A percentile compares a stretch with the other conserved stretches of the same genome.
These are phyloP conservation scores for Candida tunisiensis DNA, from an alignment of 1,139 yeast genomes.

Conservation along the genomic window DNA sequence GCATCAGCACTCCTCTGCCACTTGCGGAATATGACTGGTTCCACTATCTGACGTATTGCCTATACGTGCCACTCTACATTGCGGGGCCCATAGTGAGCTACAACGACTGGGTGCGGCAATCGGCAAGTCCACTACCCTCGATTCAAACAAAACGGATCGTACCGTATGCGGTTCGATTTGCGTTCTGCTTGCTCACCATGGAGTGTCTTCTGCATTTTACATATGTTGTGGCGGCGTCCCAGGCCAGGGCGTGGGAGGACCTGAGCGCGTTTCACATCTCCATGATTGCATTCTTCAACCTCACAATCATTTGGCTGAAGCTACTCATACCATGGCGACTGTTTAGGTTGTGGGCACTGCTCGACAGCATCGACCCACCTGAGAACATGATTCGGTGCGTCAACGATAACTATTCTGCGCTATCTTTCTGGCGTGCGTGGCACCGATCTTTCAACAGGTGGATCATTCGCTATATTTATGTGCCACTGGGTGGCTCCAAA, in stretches of 20 bases:
- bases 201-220: constrained; percentile 75
- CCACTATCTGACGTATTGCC: constrained; percentile 59
- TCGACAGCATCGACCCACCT: constrained; percentile 91
- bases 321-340: constrained; percentile 91
- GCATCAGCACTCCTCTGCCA: constrained; percentile 52
- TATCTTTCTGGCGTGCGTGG: constrained; percentile 98
- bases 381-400: constrained; percentile 97
- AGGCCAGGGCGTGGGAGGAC: constrained; percentile 78
- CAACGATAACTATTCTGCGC: constrained; percentile 82
- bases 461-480: constrained; percentile 64
- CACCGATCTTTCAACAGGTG: constrained; percentile 87
- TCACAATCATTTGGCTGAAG: constrained; percentile 82
- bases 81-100: constrained; percentile 93
- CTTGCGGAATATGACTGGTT: constrained; percentile 36
- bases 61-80: constrained; percentile 79
- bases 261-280: constrained; percentile 86
- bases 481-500: constrained; percentile 75
- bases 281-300: constrained; percentile 84
- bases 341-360: constrained; percentile 79
- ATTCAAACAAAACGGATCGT: constrained; percentile 34
- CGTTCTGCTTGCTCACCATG: constrained; percentile 68
- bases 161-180: constrained; percentile 49
- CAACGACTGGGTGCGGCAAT: constrained; percentile 76
- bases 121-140: constrained; percentile 28
- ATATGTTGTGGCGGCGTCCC: constrained; percentile 87